phyloP scores from a whole-genome alignment of 805 yeast species.

The Suhomyces kilbournensis region DNA sequence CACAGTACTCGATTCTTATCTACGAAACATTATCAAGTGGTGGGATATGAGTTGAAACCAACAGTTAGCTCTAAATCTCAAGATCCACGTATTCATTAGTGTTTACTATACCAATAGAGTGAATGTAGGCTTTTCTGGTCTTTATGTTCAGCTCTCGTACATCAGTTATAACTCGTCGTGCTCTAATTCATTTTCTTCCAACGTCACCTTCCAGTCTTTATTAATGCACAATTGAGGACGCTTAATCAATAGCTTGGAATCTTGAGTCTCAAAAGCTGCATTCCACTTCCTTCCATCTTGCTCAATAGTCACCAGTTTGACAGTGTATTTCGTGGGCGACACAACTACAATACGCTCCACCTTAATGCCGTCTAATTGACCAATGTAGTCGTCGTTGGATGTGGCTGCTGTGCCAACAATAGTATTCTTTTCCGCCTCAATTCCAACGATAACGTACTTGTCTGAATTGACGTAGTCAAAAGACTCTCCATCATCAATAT shows the following conservation, averaged over 20 bases:
- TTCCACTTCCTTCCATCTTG: slow-evolving; percentile 41
- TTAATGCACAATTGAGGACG: slow-evolving; percentile 50
- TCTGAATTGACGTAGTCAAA: slow-evolving; percentile 54
- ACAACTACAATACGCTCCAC: slow-evolving; percentile 57
- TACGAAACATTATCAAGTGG: no score
- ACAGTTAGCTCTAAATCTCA: no score
- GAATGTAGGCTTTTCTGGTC: no score
- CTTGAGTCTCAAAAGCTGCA: slow-evolving; percentile 16
- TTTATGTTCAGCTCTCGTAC: no score
- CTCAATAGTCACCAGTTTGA: slow-evolving; percentile 23
- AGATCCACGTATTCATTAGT: no score
- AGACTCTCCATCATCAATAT: slow-evolving; percentile 83
- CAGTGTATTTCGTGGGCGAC: slow-evolving; percentile 23
- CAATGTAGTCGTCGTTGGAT: slow-evolving; percentile 6
- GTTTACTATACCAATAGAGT: no score
- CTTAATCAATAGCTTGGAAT: slow-evolving; percentile 31
- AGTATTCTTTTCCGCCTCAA: slow-evolving; percentile 35
- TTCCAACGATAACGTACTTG: slow-evolving; percentile 49
- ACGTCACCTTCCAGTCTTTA: slow-evolving; percentile 46
- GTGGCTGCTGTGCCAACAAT: slow-evolving; percentile 17
- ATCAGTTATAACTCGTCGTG: slow-evolving; percentile 35
- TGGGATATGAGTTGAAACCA: no score
- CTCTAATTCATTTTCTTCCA: slow-evolving; percentile 4
- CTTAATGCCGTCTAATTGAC: slow-evolving; percentile 30
- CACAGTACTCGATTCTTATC: no score